Conservation (phyloP, 371 early-diverging fungal species). For the Actinomortierella wolfii region DNA sequence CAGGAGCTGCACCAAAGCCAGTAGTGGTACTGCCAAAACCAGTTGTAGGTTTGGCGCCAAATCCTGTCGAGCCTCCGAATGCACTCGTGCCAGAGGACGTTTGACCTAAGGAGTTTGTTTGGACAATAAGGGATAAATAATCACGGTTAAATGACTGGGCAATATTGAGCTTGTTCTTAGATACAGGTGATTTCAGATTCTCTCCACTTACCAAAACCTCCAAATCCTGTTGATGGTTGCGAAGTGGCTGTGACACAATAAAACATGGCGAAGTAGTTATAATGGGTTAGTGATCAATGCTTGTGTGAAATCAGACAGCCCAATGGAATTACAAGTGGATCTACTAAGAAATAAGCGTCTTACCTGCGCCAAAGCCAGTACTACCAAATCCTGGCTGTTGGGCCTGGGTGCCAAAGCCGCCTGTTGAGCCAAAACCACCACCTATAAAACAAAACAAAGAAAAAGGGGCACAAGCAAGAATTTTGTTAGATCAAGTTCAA, state of each 20-base stretch:
- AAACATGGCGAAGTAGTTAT: background rate
- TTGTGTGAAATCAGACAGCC: background rate
- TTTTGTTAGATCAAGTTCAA: too few species aligned
- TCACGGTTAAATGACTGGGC: background rate
- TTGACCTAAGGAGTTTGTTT: slow-evolving; percentile 8
- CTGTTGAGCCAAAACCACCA: slow-evolving; percentile 26
- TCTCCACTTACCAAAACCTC: too few species aligned
- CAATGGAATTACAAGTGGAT: background rate
- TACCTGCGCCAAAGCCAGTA: slow-evolving; percentile 41
- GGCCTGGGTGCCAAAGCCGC: slow-evolving; percentile 28
- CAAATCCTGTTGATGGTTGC: too few species aligned
- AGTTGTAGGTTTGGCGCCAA: slow-evolving; percentile 40
- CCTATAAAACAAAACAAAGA: slow-evolving; percentile 7
- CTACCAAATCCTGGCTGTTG: slow-evolving; percentile 1
- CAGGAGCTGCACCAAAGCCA: slow-evolving; percentile 55
- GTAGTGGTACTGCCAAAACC: slow-evolving; percentile 45
- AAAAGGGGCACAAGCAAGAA: slow-evolving; percentile 2
- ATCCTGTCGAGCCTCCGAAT: slow-evolving; percentile 54
- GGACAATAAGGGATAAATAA: background rate
- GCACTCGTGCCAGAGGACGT: slow-evolving; percentile 49
- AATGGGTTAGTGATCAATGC: background rate
- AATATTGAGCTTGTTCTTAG: background rate
- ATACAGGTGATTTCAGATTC: background rate
- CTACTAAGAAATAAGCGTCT: background rate
- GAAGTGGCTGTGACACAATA: background rate